Base-by-base conservation (phyloP, 495 filamentous ascomycete genomes). In the Rhypophila decipiens region DNA sequence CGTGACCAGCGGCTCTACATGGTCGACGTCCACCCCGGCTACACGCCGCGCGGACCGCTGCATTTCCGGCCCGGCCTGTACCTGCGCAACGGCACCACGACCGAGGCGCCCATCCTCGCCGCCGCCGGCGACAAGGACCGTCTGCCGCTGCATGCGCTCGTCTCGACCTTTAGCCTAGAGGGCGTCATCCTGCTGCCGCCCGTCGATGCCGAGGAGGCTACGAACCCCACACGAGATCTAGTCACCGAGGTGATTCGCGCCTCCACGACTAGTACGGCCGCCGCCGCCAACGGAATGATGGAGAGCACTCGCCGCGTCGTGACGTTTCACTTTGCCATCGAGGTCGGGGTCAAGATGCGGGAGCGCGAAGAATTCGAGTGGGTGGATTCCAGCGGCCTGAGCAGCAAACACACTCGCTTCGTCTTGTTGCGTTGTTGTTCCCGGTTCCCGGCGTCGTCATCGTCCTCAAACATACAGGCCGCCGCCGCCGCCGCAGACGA, bases 361-460 rank as follows among this genome's bases (percentile, higher is more conserved):
- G 15, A 27, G 27, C 27, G 53, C 10, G 49, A 56, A 22, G 43
- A 33, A 10, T 56, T 56, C 31, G 53, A 52, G 27, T 56, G 44
- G 49, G 10, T 44, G 34, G 48, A 44, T 33, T 38, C 17, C 36
- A 13, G 11, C 36, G 36, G 12, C 20, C 20, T 24, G 39, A 31
- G 27, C 13, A n/a, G 19, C 21, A n/a, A n/a, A n/a, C n/a, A n/a
- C n/a, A n/a, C n/a, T n/a, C n/a, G n/a, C n/a, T n/a, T n/a, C n/a
- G n/a, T n/a, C n/a, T n/a, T n/a, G n/a, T n/a, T n/a, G n/a, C n/a
- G n/a, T n/a, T n/a, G n/a, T n/a, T n/a, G n/a, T n/a, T n/a, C n/a
- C n/a, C n/a, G n/a, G n/a, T n/a, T n/a, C n/a, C n/a, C n/a, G n/a
- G n/a, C n/a, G n/a, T n/a, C n/a, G n/a, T n/a, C n/a, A n/a, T n/a